Base-by-base conservation (phyloP, 768 basidiomycete species). In the Rhizopogon vesiculosus region DNA sequence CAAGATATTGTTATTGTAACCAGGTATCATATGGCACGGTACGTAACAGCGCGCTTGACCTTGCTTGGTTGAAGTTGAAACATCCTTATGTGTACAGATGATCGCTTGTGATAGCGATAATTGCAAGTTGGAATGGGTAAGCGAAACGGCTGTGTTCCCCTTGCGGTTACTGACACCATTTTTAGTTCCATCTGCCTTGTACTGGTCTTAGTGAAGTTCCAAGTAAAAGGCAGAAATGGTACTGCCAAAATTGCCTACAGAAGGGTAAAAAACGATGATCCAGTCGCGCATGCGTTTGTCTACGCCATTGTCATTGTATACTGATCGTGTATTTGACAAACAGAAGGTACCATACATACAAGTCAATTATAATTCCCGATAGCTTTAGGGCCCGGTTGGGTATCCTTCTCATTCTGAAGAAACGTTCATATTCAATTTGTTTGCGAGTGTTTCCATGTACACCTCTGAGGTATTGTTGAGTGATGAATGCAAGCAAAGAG, bases 361-460 rank as follows among this genome's bases (percentile, higher is more conserved):
- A 49, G 5, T 15, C 29, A 40, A n/a, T 7, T 41, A 35, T 19
- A 10, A 38, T 38, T 22, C 1, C 5, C 6, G 35, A 22, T 18
- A 12, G 18, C 2, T 19, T 13, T 18, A 33, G 28, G 19, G 15
- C 15, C 48, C 8, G 15, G 4, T 22, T 10, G 31, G 28, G 6
- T 25, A 13, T 51, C 5, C 19, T n/a, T 12, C 13, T 54, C 64
- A 67, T 18, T 65, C 67, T 2, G 68, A 64, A 33, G 61, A 56
- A 40, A 76, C 76, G 51, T 66, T 74, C 78, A 89, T 77, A 51
- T 87, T 89, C 43, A 93, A 75, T 62, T 89, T 89, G 69, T 89
- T 89, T 3, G 89, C 87, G 28, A 92, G 73, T 0, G 86, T 91
- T 68, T 91, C 90, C 90, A 92, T 91, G 63, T 90, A 93, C 2